Evolutionary conservation across 495 filamentous ascomycete species (phyloP).

Genomic region (Hypoxylon cercidicola): DNA sequence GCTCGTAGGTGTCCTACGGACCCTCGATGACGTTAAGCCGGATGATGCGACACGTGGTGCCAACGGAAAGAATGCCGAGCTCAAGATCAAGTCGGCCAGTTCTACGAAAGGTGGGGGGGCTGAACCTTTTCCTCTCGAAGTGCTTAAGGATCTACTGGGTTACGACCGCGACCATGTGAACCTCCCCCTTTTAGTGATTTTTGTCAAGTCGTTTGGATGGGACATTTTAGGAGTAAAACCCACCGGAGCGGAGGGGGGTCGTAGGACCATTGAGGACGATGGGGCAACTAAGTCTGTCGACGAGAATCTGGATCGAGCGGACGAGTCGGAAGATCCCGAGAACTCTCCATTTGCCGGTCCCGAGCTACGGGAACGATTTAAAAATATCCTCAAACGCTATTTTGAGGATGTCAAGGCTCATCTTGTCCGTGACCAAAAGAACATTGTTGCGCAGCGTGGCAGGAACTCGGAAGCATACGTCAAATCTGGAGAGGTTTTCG

Average conservation of each 20-base stretch:
- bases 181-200: slow-evolving; percentile 88
- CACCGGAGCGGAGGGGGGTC: slow-evolving; percentile 74
- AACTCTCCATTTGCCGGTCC: slow-evolving; percentile 78
- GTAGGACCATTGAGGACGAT: slow-evolving; percentile 87
- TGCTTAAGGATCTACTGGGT: slow-evolving; percentile 93
- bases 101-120: slow-evolving; percentile 65
- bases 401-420: slow-evolving; percentile 93
- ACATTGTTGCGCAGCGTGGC: slow-evolving; percentile 80
- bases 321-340: slow-evolving; percentile 57
- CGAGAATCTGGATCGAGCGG: slow-evolving; percentile 57
- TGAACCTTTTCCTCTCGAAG: slow-evolving; percentile 94
- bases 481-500: slow-evolving; percentile 98
- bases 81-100: slow-evolving; percentile 58
- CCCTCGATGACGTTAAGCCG: slow-evolving; percentile 88
- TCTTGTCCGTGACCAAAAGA: slow-evolving; percentile 88
- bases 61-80: slow-evolving; percentile 63
- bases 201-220: slow-evolving; percentile 97
- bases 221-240: slow-evolving; percentile 86
- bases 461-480: slow-evolving; percentile 98
- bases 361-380: slow-evolving; percentile 87
- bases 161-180: slow-evolving; percentile 94
- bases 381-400: slow-evolving; percentile 86
- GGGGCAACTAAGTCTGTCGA: slow-evolving; percentile 69
- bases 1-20: slow-evolving; percentile 88
- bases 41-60: slow-evolving; percentile 78